Evolutionary conservation across 495 filamentous ascomycete species (phyloP).

Genomic region (Sordaria brevicollis): DNA sequence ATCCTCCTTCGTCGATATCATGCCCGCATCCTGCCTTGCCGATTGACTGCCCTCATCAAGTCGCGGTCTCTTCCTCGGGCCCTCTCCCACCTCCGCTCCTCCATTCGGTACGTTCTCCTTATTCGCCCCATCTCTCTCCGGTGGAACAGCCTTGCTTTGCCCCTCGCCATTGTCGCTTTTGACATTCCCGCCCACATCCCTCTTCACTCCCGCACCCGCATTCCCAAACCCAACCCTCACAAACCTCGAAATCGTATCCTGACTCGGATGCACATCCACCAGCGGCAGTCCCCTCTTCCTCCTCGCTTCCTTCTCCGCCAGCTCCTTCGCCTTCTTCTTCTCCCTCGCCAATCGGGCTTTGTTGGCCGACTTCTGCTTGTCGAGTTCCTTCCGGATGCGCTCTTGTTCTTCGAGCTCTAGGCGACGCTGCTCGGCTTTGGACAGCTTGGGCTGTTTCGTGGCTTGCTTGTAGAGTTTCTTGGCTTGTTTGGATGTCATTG

Average conservation of each 20-base stretch:
- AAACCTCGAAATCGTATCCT: constrained; percentile 34
- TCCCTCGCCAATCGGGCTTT: constrained; percentile 29
- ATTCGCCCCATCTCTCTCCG: not conserved
- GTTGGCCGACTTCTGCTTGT: constrained; percentile 29
- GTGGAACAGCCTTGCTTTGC: constrained; percentile 2
- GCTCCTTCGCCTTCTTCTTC: constrained; percentile 33
- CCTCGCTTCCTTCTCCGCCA: constrained; percentile 23
- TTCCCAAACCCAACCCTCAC: constrained; percentile 17
- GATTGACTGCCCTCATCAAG: constrained; percentile 2
- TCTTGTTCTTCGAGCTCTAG: constrained; percentile 34
- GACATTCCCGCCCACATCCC: constrained; percentile 3
- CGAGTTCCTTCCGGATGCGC: constrained; percentile 32
- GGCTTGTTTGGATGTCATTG: constrained; percentile 38
- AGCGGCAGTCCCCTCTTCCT: constrained; percentile 31
- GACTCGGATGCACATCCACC: constrained; percentile 30
- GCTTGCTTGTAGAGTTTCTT: constrained; percentile 27
- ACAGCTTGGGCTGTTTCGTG: constrained; percentile 22
- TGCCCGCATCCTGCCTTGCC: not conserved
- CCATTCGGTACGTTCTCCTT: not conserved
- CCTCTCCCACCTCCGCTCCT: not conserved
- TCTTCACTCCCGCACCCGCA: constrained; percentile 2
- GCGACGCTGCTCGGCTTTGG: constrained; percentile 30
- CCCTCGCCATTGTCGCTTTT: constrained; percentile 1
- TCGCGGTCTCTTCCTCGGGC: not conserved
- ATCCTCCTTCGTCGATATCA: not conserved